Base-by-base conservation (phyloP, 306 rosid species). In the Rosa rugosa region DNA sequence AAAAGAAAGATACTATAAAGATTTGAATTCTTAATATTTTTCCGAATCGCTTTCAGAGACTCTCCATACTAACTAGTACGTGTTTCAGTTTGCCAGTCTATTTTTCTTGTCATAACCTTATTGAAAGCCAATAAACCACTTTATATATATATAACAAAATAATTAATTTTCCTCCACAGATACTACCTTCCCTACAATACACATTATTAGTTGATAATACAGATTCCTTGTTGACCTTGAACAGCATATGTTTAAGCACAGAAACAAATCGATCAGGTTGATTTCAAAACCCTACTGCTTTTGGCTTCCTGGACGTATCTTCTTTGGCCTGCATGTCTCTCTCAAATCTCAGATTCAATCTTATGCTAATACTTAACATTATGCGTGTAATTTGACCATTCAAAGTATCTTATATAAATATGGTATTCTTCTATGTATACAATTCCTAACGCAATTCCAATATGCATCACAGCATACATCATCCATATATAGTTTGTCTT, bases 401-500 rank as follows among this genome's bases (percentile, higher is more conserved):
- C 18, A 1, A 9, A 25, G 2, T 31, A 71, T 31, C 41, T 31
- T 50, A 8, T 27, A 49, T 16, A 23, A 0, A 9, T 42, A 20
- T 56, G 44, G 11, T 60, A 34, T 6, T 64, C n/a, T 71, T 13
- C 23, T 11, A 25, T 44, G 56, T 23, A 13, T 22, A 46, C 20
- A 5, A 49, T 51, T 72, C 36, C 11, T 22, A 44, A 22, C 36
- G 0, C 0, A 42, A 69, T 36, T 69, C 36, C 38, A 13, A 22
- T 44, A 11, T 69, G 53, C 73, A 23, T 69, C 73, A 69, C 54
- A 22, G 54, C 73, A 42, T 69, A 44, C 73, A 44, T 69, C 54
- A 69, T 44, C 36, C 20, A n/a, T n/a, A 17, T 25, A 62, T 12
- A 62, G 68, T 63, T 31, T 31, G 20, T 63, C 8, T 41, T 62